These are phyloP conservation scores for Jacaranda mimosifolia DNA, from an alignment of 257 asterid species.

Conservation along the genomic window DNA sequence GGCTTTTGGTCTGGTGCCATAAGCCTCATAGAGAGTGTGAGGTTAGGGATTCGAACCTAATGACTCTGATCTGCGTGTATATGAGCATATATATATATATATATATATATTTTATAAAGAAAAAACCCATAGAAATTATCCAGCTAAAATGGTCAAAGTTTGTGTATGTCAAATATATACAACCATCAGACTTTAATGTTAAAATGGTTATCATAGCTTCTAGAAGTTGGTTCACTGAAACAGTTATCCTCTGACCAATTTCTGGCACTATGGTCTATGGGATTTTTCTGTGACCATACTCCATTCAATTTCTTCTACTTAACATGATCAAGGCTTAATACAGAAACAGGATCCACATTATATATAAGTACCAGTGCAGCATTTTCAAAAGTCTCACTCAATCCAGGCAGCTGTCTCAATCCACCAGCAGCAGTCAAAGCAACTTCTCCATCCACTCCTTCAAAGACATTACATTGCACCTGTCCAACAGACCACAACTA, in stretches of 20 bases:
- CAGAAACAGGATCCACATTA: constrained; percentile 24
- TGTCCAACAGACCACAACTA: constrained; percentile 39
- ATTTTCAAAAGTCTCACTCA: constrained; percentile 74
- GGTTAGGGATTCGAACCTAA: no score
- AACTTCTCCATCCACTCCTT: constrained; percentile 91
- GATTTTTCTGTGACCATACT: constrained; percentile 5
- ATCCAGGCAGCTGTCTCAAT: constrained; percentile 86
- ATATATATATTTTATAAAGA: no score
- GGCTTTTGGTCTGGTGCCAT: no score
- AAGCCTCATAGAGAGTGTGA: no score
- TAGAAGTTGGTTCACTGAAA: constrained; percentile 20
- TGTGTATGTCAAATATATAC: background rate
- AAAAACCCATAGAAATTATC: no score
- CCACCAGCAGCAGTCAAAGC: constrained; percentile 94
- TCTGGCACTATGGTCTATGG: background rate
- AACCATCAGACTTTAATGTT: background rate
- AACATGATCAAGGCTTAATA: background rate
- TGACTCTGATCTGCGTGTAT: no score
- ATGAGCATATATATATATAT: no score
- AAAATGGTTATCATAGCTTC: background rate
- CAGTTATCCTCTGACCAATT: constrained; percentile 8
- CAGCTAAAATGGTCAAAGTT: no score
- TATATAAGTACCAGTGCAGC: constrained; percentile 81
- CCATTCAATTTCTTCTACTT: background rate
- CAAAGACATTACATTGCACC: constrained; percentile 94